Base-by-base conservation (phyloP, 352 stramenopile genomes). In the Phytopythium chamaehyphon region DNA sequence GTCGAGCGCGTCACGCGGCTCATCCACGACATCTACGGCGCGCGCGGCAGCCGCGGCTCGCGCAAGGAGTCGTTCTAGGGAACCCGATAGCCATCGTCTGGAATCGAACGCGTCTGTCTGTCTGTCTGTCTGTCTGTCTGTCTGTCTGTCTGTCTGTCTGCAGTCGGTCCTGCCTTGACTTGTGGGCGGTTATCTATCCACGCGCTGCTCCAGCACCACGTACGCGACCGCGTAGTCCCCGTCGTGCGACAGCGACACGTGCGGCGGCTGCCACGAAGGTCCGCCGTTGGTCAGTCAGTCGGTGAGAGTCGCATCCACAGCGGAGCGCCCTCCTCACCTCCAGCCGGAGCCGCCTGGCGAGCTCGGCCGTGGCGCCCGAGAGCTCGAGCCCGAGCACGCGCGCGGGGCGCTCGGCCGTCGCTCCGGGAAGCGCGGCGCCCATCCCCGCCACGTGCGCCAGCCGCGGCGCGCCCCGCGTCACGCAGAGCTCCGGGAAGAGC, bases 241-340 rank as follows among this genome's bases (percentile, higher is more conserved):
- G 51, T 94, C 84, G 40, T 94, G 84, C 10, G 81, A 91, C 26
- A 94, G 64, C 38, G 81, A 91, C 24, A 92, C 79, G 40, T 81
- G 71, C 11, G 76, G 45, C 1, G 78, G 73, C 75, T 91, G 54
- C 21, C n/a, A n/a, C n/a, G n/a, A n/a, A n/a, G n/a, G n/a, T n/a
- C n/a, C n/a, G n/a, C n/a, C n/a, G n/a, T n/a, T n/a, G n/a, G 46
- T 7, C 22, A 33, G 39, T 23, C n/a, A n/a, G 26, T 23, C 18
- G 12, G 38, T n/a, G n/a, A n/a, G n/a, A n/a, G n/a, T n/a, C 37
- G 28, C 18, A 23, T 9, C 24, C 43, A 18, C 19, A 3, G 21
- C 11, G 1, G 15, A 35, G 12, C 21, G 35, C 2, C 16, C 38
- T 37, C 44, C 40, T 33, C 55, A 93, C 82, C 73, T 68, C 57